These are phyloP conservation scores for Termitomyces titanicus DNA, from an alignment of 768 basidiomycete genomes.

Conservation along the genomic window DNA sequence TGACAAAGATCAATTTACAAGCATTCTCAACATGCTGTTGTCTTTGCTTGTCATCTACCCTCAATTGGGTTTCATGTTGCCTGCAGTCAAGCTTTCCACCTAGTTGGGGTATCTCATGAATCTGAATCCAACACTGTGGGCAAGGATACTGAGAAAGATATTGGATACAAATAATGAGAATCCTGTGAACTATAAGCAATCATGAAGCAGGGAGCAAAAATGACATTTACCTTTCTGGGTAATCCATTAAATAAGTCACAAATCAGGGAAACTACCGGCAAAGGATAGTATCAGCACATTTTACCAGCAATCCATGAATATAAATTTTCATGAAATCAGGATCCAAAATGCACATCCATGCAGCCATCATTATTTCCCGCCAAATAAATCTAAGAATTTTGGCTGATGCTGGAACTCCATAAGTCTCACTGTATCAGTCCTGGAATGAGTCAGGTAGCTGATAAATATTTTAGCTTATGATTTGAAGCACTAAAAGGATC, in stretches of 20 bases:
- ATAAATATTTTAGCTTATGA: neutral
- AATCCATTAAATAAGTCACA: neutral
- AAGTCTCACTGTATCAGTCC: too few species aligned
- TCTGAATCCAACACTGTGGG: conserved; percentile 23
- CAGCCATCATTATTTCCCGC: conserved; percentile 4
- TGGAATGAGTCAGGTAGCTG: too few species aligned
- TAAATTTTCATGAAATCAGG: conserved; percentile 12
- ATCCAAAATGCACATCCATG: conserved; percentile 10
- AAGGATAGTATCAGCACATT: conserved; percentile 8
- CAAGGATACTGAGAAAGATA: conserved; percentile 25
- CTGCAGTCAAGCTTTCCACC: too few species aligned
- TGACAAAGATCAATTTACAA: too few species aligned
- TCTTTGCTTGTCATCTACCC: too few species aligned
- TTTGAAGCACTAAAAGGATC: neutral
- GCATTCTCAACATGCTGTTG: too few species aligned
- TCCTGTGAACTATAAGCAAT: conserved; percentile 10
- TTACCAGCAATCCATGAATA: conserved; percentile 7
- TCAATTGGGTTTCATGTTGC: too few species aligned
- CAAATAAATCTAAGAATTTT: conserved; percentile 18
- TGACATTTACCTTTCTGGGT: conserved; percentile 8
- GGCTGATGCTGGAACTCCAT: too few species aligned
- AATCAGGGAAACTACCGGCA: conserved; percentile 1
- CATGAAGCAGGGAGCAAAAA: neutral
- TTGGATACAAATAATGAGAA: conserved; percentile 23
- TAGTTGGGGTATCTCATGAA: too few species aligned